Percentiles rank a stretch among this genome's conserved stretches.
Evolutionary conservation across 805 yeast genomes (phyloP).

Genomic region (Metschnikowia lochheadii): DNA sequence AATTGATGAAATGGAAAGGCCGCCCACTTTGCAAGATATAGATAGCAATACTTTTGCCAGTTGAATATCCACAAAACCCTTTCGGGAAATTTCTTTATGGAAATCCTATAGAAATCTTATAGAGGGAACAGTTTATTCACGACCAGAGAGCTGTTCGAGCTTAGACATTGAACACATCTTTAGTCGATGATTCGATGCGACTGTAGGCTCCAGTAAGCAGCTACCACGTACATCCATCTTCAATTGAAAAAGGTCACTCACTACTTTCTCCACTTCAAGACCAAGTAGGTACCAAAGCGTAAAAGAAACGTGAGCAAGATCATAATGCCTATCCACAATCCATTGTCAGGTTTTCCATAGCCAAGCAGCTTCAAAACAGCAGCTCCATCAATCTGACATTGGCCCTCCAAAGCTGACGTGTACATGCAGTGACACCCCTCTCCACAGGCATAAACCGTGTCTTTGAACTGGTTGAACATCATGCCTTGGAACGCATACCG

Average conservation of each 20-base stretch:
- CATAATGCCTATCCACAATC: constrained; percentile 34
- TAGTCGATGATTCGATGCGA: too few species aligned
- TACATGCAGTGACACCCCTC: constrained; percentile 34
- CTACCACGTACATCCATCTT: not conserved
- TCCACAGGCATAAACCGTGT: constrained; percentile 27
- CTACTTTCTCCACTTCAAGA: constrained; percentile 13
- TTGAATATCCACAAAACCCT: too few species aligned
- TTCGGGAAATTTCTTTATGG: too few species aligned
- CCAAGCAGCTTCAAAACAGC: constrained; percentile 32
- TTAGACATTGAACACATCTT: too few species aligned
- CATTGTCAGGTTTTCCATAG: constrained; percentile 24
- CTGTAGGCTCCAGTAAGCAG: too few species aligned
- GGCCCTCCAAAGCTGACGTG: constrained; percentile 21
- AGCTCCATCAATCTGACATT: constrained; percentile 31
- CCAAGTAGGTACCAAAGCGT: constrained; percentile 25
- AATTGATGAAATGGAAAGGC: too few species aligned
- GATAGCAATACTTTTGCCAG: too few species aligned
- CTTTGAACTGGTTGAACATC: constrained; percentile 38
- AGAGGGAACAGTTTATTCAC: too few species aligned
- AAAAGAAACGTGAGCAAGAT: constrained; percentile 27
- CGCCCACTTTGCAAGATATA: too few species aligned
- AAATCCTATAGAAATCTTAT: too few species aligned
- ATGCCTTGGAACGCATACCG: constrained; percentile 42
- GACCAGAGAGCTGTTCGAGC: too few species aligned
- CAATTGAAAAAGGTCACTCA: not conserved